Evolutionary conservation across 208 protist species (phyloP).

Genomic region (Wallacemonas sp.): DNA sequence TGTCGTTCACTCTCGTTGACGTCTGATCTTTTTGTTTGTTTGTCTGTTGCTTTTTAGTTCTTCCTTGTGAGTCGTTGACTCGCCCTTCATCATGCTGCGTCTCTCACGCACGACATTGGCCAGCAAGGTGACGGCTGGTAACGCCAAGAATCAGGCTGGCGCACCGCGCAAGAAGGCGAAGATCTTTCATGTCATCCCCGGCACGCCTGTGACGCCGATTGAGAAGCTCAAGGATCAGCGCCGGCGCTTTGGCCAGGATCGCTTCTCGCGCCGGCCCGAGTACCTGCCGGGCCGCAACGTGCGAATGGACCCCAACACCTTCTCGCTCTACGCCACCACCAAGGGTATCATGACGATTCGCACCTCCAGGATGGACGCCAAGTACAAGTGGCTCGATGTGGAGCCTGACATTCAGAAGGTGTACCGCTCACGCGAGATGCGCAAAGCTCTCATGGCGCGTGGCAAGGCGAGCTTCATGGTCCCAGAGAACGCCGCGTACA

Average conservation of each 20-base stretch:
- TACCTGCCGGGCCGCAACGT: slow-evolving; percentile 78
- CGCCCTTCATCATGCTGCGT: slow-evolving; percentile 46
- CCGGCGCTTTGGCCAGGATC: slow-evolving; percentile 72
- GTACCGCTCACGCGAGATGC: slow-evolving; percentile 60
- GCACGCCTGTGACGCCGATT: slow-evolving; percentile 69
- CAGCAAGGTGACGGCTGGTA: slow-evolving; percentile 82
- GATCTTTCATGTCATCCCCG: slow-evolving; percentile 75
- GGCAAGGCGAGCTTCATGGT: slow-evolving; percentile 55
- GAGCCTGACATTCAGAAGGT: slow-evolving; percentile 89
- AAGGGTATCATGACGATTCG: slow-evolving; percentile 83
- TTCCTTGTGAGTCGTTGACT: slow-evolving; percentile 2
- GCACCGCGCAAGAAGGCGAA: slow-evolving; percentile 59
- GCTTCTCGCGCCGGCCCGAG: slow-evolving; percentile 72
- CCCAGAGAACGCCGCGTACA: slow-evolving; percentile 44
- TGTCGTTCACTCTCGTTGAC: no score
- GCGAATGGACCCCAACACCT: slow-evolving; percentile 79
- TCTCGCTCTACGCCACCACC: slow-evolving; percentile 75
- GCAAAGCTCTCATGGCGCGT: slow-evolving; percentile 38
- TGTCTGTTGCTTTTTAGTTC: neutral
- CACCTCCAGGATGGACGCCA: slow-evolving; percentile 63
- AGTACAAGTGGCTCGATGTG: slow-evolving; percentile 84
- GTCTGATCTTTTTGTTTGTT: no score
- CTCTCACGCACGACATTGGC: slow-evolving; percentile 26
- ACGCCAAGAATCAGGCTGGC: slow-evolving; percentile 81
- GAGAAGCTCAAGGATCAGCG: slow-evolving; percentile 86